phyloP scores from a whole-genome alignment of 768 basidiomycete genomes.

The Suillus decipiens region DNA sequence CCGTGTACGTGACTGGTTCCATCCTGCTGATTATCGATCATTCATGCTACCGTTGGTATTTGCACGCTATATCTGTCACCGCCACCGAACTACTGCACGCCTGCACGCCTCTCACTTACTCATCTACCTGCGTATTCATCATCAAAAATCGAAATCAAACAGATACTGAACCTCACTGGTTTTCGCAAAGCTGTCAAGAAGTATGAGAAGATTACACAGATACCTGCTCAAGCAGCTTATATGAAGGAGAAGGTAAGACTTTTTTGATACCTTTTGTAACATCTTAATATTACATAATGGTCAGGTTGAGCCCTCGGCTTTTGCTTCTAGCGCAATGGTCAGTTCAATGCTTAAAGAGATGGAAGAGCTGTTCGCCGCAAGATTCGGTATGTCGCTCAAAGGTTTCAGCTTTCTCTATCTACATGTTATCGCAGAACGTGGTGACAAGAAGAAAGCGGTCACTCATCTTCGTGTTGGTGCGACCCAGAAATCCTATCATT shows the following conservation, averaged over 20 bases:
- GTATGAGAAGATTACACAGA: slow-evolving; percentile 78
- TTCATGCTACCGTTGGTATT: neutral
- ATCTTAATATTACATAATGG: neutral
- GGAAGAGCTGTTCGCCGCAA: slow-evolving; percentile 73
- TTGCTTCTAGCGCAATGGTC: slow-evolving; percentile 64
- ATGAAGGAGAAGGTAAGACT: slow-evolving; percentile 70
- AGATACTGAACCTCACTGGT: slow-evolving; percentile 88
- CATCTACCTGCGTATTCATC: neutral
- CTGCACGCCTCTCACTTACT: neutral
- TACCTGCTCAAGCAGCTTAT: slow-evolving; percentile 73
- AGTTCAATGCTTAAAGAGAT: slow-evolving; percentile 70
- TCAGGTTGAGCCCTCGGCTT: slow-evolving; percentile 67
- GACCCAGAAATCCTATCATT: slow-evolving; percentile 60
- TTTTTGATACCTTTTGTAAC: neutral
- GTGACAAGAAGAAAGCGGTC: slow-evolving; percentile 79
- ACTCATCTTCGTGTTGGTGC: slow-evolving; percentile 59
- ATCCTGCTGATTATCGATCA: neutral
- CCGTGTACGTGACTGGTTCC: slow-evolving; percentile 50
- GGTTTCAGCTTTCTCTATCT: neutral
- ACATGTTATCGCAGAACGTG: slow-evolving; percentile 43
- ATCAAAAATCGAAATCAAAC: neutral
- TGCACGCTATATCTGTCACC: neutral
- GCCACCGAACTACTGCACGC: neutral
- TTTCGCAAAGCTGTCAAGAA: slow-evolving; percentile 87
- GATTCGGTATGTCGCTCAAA: slow-evolving; percentile 63